Percentiles rank a stretch among this genome's conserved stretches.
Evolutionary conservation across 2,329 filamentous ascomycete genomes (phyloP).

Genomic region (Lasiodiplodia citricola): DNA sequence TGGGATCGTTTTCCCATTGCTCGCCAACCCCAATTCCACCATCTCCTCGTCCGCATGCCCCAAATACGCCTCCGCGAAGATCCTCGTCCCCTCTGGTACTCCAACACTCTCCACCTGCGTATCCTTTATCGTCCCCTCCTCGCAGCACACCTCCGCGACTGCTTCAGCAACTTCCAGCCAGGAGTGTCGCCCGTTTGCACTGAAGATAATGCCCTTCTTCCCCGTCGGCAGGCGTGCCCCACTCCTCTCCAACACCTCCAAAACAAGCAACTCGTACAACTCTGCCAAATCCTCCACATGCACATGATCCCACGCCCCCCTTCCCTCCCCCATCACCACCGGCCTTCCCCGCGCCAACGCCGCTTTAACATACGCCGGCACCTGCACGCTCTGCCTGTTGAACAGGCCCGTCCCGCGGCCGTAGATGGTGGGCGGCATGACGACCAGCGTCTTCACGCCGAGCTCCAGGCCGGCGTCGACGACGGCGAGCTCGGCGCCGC

Average conservation of each 20-base stretch:
- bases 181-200: constrained; percentile 19
- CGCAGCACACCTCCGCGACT: constrained; percentile 15
- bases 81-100: constrained; percentile 10
- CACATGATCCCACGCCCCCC: constrained; percentile 23
- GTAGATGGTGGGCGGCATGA: constrained; percentile 28
- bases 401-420: constrained; percentile 32
- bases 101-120: constrained; percentile 10
- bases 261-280: constrained; percentile 5
- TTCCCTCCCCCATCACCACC: constrained; percentile 17
- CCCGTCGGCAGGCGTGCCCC: constrained; percentile 15
- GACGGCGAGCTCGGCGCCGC: constrained; percentile 29
- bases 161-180: constrained; percentile 26
- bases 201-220: constrained; percentile 24
- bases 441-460: background rate
- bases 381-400: constrained; percentile 29
- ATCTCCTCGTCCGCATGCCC: background rate
- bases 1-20: constrained; percentile 14
- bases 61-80: constrained; percentile 11
- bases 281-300: constrained; percentile 26
- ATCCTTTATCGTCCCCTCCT: background rate
- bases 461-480: background rate
- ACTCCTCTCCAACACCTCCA: constrained; percentile 10
- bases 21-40: constrained; percentile 19
- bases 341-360: background rate
- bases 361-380: constrained; percentile 25